Evolutionary conservation across 1,284 basidiomycete species (phyloP).

Genomic region (Cryptococcus sp.): DNA sequence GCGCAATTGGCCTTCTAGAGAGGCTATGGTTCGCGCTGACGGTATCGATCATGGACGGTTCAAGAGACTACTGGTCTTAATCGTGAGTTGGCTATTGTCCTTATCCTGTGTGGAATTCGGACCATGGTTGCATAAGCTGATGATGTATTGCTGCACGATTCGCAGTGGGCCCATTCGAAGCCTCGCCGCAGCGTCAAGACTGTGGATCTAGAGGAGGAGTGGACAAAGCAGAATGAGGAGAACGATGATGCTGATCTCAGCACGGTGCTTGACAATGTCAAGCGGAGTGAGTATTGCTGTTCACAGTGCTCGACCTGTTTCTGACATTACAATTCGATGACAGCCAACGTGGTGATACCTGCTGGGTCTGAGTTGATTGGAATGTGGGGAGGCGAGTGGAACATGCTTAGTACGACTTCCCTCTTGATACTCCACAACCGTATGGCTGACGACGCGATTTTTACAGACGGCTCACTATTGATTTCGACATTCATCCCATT

Average conservation of each 20-base stretch:
- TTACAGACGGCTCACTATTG: constrained; percentile 48
- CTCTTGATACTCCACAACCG: background rate
- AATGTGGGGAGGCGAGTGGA: constrained; percentile 54
- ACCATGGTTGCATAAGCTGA: background rate
- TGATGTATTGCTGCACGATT: background rate
- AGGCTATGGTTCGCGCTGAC: constrained; percentile 47
- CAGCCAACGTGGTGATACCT: constrained; percentile 51
- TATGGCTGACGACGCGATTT: background rate
- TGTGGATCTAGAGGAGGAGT: constrained; percentile 50
- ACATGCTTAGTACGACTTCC: constrained; percentile 41
- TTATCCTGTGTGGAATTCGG: background rate
- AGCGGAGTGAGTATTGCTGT: constrained; percentile 37
- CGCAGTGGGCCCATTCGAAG: constrained; percentile 48
- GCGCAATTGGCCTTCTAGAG: constrained; percentile 49
- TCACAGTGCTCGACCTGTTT: background rate
- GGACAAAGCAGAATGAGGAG: constrained; percentile 33
- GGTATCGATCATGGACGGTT: constrained; percentile 41
- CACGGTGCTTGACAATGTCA: constrained; percentile 48
- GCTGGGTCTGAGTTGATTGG: constrained; percentile 50
- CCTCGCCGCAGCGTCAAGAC: constrained; percentile 41
- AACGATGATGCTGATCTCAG: constrained; percentile 43
- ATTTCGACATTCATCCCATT: constrained; percentile 52
- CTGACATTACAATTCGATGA: background rate
- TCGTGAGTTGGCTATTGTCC: constrained; percentile 20
- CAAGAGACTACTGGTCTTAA: constrained; percentile 47